phyloP scores from a whole-genome alignment of 805 yeast species.

The Hanseniaspora hatyaiensis region DNA sequence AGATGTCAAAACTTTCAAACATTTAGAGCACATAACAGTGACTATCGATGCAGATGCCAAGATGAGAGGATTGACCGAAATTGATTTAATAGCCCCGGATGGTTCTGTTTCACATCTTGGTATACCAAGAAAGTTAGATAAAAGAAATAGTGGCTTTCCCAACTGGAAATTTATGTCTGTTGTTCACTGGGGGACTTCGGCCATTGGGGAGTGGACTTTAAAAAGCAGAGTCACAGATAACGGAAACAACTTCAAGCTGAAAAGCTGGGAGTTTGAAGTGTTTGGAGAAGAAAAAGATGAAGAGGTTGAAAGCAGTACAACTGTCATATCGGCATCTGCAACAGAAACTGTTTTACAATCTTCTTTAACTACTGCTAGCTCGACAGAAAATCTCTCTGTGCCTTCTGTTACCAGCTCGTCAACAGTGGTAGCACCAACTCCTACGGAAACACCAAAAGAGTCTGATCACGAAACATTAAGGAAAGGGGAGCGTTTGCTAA shows the following conservation, averaged over 20 bases:
- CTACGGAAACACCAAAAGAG: background rate
- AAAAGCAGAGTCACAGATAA: slow-evolving; percentile 42
- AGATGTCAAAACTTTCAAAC: slow-evolving; percentile 41
- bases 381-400: no score
- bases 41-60: slow-evolving; percentile 57
- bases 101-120: slow-evolving; percentile 70
- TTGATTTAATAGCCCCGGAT: slow-evolving; percentile 58
- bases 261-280: slow-evolving; percentile 63
- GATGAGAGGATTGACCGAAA: slow-evolving; percentile 57
- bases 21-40: slow-evolving; percentile 77
- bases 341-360: background rate
- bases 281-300: slow-evolving; percentile 57
- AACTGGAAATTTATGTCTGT: slow-evolving; percentile 93
- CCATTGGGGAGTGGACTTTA: slow-evolving; percentile 72
- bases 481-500: slow-evolving; percentile 5
- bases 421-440: no score
- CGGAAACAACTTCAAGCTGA: slow-evolving; percentile 34
- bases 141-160: slow-evolving; percentile 44
- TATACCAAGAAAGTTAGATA: slow-evolving; percentile 50
- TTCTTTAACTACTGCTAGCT: no score
- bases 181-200: slow-evolving; percentile 98
- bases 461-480: slow-evolving; percentile 5
- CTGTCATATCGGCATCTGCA: background rate
- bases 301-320: background rate
- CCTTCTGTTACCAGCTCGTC: no score